phyloP scores from a whole-genome alignment of 2,329 filamentous ascomycete genomes.

The Rhexocercosporidium sp. region DNA sequence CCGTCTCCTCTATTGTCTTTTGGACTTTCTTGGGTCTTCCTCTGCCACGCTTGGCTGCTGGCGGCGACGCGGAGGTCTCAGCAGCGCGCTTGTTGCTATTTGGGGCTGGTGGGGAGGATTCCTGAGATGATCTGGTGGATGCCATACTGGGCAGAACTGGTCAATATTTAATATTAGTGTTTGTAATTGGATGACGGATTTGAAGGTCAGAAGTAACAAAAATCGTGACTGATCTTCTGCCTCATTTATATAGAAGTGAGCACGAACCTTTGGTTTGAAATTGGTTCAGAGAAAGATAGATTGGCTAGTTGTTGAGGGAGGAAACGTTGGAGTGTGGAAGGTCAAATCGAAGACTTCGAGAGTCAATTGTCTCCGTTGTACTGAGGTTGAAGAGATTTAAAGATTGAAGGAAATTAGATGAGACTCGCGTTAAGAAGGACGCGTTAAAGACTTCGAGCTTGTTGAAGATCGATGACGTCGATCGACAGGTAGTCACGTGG shows the following conservation, averaged over 20 bases:
- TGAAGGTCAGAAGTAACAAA: neutral
- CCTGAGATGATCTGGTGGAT: constrained; percentile 2
- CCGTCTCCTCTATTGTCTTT: constrained; percentile 15
- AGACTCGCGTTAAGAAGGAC: constrained; percentile 6
- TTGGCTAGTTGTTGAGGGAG: too few species aligned
- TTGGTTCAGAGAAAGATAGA: too few species aligned
- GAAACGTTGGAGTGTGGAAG: neutral
- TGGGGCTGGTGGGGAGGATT: neutral
- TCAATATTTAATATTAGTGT: neutral
- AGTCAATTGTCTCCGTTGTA: neutral
- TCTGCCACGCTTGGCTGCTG: constrained; percentile 22
- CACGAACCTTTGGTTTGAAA: neutral
- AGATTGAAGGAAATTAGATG: neutral
- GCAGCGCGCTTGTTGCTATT: constrained; percentile 4
- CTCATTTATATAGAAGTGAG: neutral
- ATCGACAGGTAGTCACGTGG: constrained; percentile 6
- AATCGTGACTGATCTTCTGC: neutral
- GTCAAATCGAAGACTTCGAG: neutral
- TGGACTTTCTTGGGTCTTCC: constrained; percentile 14
- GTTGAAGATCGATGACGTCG: constrained; percentile 1
- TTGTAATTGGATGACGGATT: neutral
- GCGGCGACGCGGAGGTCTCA: neutral
- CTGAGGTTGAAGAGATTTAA: neutral
- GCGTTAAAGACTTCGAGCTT: neutral
- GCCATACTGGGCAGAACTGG: neutral